Percentiles rank a stretch among this genome's conserved stretches.
Conservation (phyloP, 352 stramenopile species). For the Phytophthora agathidicida region DNA sequence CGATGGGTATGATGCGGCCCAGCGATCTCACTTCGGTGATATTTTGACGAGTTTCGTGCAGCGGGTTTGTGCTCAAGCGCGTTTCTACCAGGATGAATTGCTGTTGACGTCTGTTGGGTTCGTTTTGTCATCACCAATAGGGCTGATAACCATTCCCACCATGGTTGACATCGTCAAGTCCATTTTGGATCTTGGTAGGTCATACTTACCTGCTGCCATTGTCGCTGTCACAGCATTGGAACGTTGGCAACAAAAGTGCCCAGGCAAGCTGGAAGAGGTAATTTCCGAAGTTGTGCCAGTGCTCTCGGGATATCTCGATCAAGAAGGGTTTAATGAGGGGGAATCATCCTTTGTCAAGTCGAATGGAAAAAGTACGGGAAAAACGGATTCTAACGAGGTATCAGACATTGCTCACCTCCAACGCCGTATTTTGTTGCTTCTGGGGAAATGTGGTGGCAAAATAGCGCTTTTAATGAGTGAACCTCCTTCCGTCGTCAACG, state of each 20-base stretch:
- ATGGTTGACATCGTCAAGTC: conserved; percentile 48
- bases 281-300: conserved; percentile 53
- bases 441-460: conserved; percentile 61
- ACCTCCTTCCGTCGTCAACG: conserved; percentile 9
- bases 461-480: conserved; percentile 56
- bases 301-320: conserved; percentile 60
- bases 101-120: conserved; percentile 66
- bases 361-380: neutral
- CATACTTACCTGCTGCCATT: conserved; percentile 64
- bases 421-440: conserved; percentile 60
- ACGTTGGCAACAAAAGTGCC: conserved; percentile 47
- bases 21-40: conserved; percentile 12
- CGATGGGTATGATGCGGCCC: neutral
- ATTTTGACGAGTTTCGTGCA: conserved; percentile 56
- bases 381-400: conserved; percentile 11
- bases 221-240: conserved; percentile 64
- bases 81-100: conserved; percentile 82
- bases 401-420: conserved; percentile 59
- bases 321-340: conserved; percentile 29
- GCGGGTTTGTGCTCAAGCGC: conserved; percentile 50
- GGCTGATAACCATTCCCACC: conserved; percentile 37
- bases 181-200: conserved; percentile 64
- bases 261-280: conserved; percentile 33
- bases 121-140: conserved; percentile 57
- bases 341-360: conserved; percentile 10